Conservation (phyloP, 2,329 filamentous ascomycete species). For the Fusarium pininemorale region DNA sequence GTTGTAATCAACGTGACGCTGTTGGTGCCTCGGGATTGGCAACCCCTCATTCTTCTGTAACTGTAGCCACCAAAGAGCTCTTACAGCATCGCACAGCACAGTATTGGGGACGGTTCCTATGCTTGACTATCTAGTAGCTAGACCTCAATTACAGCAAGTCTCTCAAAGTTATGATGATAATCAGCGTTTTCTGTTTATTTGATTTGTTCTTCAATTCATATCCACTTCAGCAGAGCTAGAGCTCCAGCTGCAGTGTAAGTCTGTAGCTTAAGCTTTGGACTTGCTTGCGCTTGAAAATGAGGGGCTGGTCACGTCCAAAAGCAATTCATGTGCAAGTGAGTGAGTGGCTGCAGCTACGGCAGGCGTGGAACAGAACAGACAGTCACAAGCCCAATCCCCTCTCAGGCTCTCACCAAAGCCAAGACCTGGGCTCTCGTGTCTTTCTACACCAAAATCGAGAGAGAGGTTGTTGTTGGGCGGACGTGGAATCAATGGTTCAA, state of each 20-base stretch:
- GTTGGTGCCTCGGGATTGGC: constrained; percentile 27
- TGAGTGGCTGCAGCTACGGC: constrained; percentile 21
- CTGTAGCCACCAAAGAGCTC: not conserved
- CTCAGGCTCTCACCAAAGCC: not conserved
- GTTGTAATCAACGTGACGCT: constrained; percentile 21
- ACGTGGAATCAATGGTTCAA: constrained; percentile 12
- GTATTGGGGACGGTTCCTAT: not conserved
- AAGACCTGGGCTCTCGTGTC: not conserved
- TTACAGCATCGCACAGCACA: not conserved
- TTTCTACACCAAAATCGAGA: not conserved
- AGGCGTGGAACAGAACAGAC: constrained; percentile 16
- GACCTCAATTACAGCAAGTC: not conserved
- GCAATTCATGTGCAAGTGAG: constrained; percentile 20
- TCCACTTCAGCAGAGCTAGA: not conserved
- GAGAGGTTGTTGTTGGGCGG: constrained; percentile 9
- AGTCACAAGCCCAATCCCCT: not conserved
- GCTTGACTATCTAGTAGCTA: not conserved
- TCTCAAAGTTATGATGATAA: not conserved
- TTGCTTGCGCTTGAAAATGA: constrained; percentile 21
- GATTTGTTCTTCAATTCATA: not conserved
- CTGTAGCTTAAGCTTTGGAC: constrained; percentile 3
- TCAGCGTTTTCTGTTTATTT: accelerated
- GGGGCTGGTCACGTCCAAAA: constrained; percentile 24
- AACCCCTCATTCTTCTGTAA: constrained; percentile 10
- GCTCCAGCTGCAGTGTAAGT: not conserved